Evolutionary conservation across 352 stramenopile species (phyloP).

Genomic region (Phytopythium kandeliae): DNA sequence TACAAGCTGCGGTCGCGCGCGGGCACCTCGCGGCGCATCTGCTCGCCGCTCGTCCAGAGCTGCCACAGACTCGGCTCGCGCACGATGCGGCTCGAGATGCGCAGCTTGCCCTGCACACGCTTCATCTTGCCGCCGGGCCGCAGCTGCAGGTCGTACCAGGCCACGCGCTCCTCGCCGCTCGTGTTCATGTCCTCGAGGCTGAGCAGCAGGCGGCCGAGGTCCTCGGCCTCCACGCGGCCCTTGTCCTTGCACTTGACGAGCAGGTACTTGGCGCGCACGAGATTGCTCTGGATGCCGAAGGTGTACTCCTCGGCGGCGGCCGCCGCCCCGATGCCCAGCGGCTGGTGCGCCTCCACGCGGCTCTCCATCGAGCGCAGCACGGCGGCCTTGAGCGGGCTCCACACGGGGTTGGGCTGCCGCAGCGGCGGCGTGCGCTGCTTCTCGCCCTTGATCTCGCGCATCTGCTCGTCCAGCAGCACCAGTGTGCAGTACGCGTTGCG

Average conservation of each 20-base stretch:
- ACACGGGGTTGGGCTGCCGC: constrained; percentile 56
- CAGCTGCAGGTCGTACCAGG: constrained; percentile 84
- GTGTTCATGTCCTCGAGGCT: constrained; percentile 83
- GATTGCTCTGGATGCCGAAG: constrained; percentile 75
- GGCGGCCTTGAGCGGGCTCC: constrained; percentile 77
- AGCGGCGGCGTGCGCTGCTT: constrained; percentile 79
- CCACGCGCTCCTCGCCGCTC: constrained; percentile 71
- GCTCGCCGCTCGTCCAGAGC: constrained; percentile 77
- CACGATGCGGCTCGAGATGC: constrained; percentile 82
- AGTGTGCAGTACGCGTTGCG: constrained; percentile 82
- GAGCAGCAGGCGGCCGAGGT: constrained; percentile 70
- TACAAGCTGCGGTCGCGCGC: constrained; percentile 74
- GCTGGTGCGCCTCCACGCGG: constrained; percentile 72
- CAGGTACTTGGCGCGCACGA: constrained; percentile 74
- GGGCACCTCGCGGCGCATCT: constrained; percentile 75
- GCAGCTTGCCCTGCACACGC: constrained; percentile 74
- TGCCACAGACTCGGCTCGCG: constrained; percentile 78
- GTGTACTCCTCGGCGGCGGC: constrained; percentile 83
- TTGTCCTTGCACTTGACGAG: constrained; percentile 89
- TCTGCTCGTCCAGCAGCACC: constrained; percentile 77
- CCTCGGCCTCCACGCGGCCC: constrained; percentile 75
- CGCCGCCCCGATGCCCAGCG: constrained; percentile 77
- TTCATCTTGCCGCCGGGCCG: constrained; percentile 82
- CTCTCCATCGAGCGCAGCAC: constrained; percentile 79
- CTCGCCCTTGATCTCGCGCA: constrained; percentile 84